Evolutionary conservation across 805 yeast species (phyloP).

Genomic region (Wilhelminamyces savonicus): DNA sequence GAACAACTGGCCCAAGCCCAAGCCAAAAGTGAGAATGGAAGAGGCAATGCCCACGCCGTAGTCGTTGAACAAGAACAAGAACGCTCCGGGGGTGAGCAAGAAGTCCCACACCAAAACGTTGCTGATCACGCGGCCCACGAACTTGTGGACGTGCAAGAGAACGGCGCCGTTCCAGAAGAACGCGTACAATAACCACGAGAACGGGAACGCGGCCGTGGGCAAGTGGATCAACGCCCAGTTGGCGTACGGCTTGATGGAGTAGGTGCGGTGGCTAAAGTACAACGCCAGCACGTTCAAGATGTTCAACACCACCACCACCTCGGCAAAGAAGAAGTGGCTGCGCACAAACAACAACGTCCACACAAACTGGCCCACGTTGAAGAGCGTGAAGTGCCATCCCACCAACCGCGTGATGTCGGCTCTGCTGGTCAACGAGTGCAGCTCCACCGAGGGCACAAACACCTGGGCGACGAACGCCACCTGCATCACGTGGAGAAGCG

Average conservation of each 20-base stretch:
- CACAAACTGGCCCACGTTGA: slow-evolving; percentile 51
- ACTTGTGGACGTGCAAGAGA: slow-evolving; percentile 51
- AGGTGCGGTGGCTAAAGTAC: slow-evolving; percentile 57
- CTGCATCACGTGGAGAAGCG: slow-evolving; percentile 46
- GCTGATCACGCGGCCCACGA: slow-evolving; percentile 63
- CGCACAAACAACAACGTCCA: slow-evolving; percentile 63
- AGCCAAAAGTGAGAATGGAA: slow-evolving; percentile 53
- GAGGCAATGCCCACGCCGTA: slow-evolving; percentile 63
- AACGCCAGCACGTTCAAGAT: slow-evolving; percentile 51
- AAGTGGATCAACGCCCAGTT: slow-evolving; percentile 58
- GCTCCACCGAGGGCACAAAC: slow-evolving; percentile 27
- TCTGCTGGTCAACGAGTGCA: slow-evolving; percentile 10
- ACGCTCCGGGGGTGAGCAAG: slow-evolving; percentile 54
- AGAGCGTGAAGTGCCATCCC: slow-evolving; percentile 57
- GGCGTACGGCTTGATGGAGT: slow-evolving; percentile 42
- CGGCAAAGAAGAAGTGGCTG: slow-evolving; percentile 53
- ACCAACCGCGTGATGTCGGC: slow-evolving; percentile 31
- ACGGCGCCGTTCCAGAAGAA: slow-evolving; percentile 86
- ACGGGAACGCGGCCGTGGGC: slow-evolving; percentile 62
- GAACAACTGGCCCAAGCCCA: slow-evolving; percentile 66
- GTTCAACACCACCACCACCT: slow-evolving; percentile 52
- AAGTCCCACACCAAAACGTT: slow-evolving; percentile 76
- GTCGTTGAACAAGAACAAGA: slow-evolving; percentile 57
- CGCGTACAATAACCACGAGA: slow-evolving; percentile 68
- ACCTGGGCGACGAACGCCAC: slow-evolving; percentile 41